Percentiles rank a stretch among this genome's conserved stretches.
These are phyloP conservation scores for Hura crepitans DNA, from an alignment of 441 rosid species.

Conservation along the genomic window DNA sequence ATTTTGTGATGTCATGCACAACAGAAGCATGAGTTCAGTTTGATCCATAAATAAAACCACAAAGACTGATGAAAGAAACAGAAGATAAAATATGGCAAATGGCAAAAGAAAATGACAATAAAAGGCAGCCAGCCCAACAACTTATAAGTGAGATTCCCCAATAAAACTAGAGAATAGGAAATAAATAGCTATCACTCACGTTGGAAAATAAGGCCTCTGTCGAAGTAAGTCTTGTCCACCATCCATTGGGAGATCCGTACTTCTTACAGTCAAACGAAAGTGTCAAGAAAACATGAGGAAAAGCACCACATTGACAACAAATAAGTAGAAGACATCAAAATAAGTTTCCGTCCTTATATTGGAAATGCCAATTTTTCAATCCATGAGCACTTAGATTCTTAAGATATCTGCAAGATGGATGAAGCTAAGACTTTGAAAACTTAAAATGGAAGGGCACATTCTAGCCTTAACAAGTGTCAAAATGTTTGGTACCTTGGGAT, in stretches of 20 bases:
- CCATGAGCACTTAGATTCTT: neutral
- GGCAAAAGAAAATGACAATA: neutral
- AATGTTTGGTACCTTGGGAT: neutral
- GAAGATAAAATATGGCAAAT: neutral
- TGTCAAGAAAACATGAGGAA: neutral
- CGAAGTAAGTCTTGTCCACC: conserved; percentile 41
- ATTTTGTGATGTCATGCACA: neutral
- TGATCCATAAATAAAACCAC: neutral
- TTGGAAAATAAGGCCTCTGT: conserved; percentile 61
- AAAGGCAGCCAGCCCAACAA: conserved; percentile 7
- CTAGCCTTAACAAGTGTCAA: neutral
- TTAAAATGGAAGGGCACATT: neutral
- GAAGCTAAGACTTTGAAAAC: neutral
- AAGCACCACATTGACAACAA: conserved; percentile 6
- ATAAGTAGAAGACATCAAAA: neutral
- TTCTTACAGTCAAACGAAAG: conserved; percentile 35
- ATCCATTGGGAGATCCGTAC: conserved; percentile 41
- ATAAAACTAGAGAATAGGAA: conserved; percentile 11
- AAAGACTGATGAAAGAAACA: neutral
- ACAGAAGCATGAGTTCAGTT: neutral
- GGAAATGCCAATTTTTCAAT: neutral
- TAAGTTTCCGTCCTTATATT: neutral
- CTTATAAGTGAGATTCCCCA: neutral
- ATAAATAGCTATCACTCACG: conserved; percentile 41
- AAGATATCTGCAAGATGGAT: neutral